Base-by-base conservation (phyloP, 805 yeast genomes). In the Candida andamanensis region DNA sequence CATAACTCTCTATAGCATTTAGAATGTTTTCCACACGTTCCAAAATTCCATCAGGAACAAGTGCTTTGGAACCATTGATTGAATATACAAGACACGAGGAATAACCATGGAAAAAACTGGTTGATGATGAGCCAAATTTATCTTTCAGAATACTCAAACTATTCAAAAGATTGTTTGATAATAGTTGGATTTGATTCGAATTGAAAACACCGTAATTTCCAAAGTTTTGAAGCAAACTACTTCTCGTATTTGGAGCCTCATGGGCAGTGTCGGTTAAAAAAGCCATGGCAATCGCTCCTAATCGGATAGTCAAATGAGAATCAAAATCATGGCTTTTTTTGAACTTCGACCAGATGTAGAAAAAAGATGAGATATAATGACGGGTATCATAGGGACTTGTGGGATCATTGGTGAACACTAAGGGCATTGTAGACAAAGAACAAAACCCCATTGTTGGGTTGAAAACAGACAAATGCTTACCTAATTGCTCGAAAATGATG, bases 1-100 rank as follows among this genome's bases (percentile, higher is more conserved):
- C 79, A 56, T 80, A 85, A 13, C 95, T 84, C 40, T 75, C 80
- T 5, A 87, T 63, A 0, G 95, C 76, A 33, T 77, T 76, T n/a
- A 82, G 45, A 17, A 84, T 60, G 0, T 76, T 67, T 15, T 63
- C 61, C 4, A 89, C 47, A 29, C 69, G 62, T 12, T 66, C 73
- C 43, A 80, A 51, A 15, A 78, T 65, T 5, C 78, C 77, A 13
- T 52, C 63, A 7, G 36, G 36, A 2, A 55, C 69, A 9, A 59
- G 44, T 1, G 67, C 61, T 22, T 51, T 44, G 4, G 67, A 56
- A 0, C 85, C 80, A 13, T 70, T 68, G 4, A 89, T 55, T 0
- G 90, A 80, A 49, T 69, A 78, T 1, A 84, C 67, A 3, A 87
- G 66, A 21, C 52, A 50, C 10, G 67, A 50, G 3, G 71, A 60